phyloP scores from a whole-genome alignment of 1,284 basidiomycete genomes.

The Ustilago tritici region DNA sequence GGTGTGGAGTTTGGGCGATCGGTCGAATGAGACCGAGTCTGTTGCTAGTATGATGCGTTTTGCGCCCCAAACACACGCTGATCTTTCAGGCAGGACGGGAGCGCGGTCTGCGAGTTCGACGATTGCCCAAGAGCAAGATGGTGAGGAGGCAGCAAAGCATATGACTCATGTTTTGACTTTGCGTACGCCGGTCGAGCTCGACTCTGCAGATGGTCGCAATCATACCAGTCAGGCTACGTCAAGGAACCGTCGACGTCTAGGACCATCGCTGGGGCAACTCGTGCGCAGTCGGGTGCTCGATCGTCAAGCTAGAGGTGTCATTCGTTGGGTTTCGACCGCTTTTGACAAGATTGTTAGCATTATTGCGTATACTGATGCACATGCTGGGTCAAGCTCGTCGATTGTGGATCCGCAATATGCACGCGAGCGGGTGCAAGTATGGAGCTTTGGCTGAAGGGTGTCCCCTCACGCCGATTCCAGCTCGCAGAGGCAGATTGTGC shows the following conservation, averaged over 20 bases:
- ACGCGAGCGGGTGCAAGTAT: constrained; percentile 50
- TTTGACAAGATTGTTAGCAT: constrained; percentile 60
- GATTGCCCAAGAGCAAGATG: constrained; percentile 22
- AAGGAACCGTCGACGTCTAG: neutral
- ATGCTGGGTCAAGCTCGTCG: neutral
- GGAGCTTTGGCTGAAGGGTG: constrained; percentile 42
- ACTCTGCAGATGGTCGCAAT: neutral
- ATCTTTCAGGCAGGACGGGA: neutral
- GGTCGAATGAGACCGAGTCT: constrained; percentile 39
- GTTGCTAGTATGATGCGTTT: constrained; percentile 32
- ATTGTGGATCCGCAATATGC: neutral
- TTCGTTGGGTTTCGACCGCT: constrained; percentile 46
- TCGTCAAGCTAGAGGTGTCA: constrained; percentile 16
- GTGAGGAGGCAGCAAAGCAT: constrained; percentile 12
- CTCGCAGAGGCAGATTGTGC: neutral
- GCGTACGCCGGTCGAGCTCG: constrained; percentile 13
- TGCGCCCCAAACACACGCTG: neutral
- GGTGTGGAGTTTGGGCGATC: constrained; percentile 63
- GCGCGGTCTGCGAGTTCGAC: constrained; percentile 18
- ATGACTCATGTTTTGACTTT: constrained; percentile 46
- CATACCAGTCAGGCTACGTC: neutral
- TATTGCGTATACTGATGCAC: constrained; percentile 13
- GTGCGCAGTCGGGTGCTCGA: constrained; percentile 26
- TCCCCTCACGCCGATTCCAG: neutral
- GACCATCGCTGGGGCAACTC: constrained; percentile 23